Evolutionary conservation across 345 rosid species (phyloP), one percentile per base, ranked within the genome.

Genomic region (Murraya paniculata): DNA sequence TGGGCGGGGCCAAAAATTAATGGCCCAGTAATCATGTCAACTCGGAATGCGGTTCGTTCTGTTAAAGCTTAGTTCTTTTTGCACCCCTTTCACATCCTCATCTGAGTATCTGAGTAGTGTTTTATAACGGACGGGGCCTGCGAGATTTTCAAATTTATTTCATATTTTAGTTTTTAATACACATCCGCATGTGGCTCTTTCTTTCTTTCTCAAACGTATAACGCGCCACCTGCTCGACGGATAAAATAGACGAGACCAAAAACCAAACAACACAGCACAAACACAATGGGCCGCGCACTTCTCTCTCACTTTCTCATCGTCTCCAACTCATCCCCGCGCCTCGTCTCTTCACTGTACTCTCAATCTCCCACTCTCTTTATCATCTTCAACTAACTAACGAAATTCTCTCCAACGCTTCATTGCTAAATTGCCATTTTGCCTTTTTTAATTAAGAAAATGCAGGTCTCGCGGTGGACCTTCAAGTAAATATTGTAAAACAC

Each of bases 241-340:
- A 73, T 73, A 73, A 21, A 39, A 36, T 39, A 35, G 56, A 18
- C 22, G 22, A 53, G 57, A 53, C 57, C 30, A 25, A 0, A 3
- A 21, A 35, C 2, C 56, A 31, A 66, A 14, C 24, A 68, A 27
- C 16, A 64, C 39, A 33, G 18, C 59, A 5, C 38, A 50, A 1
- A 4, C 50, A 24, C 48, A 30, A 85, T 86, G 92, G 88, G 89
- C 66, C 87, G 90, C 21, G 82, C 89, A 3, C 28, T 84, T 57
- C 73, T 89, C 73, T 87, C 90, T 28, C 88, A 82, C 75, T 78
- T 87, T 69, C 81, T 84, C 72, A 69, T 56, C 74, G 86, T 80
- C 84, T 88, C 89, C 75, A 77, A 68, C 71, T 64, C 85, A 14
- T 25, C 87, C 38, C 84, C 90, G 9, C 87, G 88, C 79, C 76